Evolutionary conservation across 2,329 filamentous ascomycete species (phyloP), one percentile per base, ranked within the genome.

Genomic region (Calonectria multiphialidica): DNA sequence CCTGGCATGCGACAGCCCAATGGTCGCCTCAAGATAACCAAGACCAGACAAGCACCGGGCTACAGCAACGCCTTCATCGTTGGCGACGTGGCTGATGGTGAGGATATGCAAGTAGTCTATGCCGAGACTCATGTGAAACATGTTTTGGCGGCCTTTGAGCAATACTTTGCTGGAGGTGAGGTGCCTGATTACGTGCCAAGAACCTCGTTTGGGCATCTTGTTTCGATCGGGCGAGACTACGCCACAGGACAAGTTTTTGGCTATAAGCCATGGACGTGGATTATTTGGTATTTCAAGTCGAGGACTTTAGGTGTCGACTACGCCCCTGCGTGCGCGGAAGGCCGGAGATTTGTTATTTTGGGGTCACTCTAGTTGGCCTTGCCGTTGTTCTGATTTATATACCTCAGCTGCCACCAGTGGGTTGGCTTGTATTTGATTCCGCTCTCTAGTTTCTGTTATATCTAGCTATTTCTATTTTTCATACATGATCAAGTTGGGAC

Each of bases 1-100:
- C n/a, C 53, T 21, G 35, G 35, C n/a, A 37, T 59, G 66, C 53
- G 28, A 16, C 55, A 63, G 44, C 37, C 35, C 25, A 55, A 61
- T 28, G 55, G 33, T 3, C 53, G 66, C 1, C 66, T 69, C 7
- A 69, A 63, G 16, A 42, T 69, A 9, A 50, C 53, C 18, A 53
- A 28, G 15, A 47, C 66, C 4, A 55, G 42, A n/a, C 66, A 53
- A n/a, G 50, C 53, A 25, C 55, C 44, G 1, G 55, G 55, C 16
- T 69, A 61, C 45, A 37, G 21, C 42, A 69, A 69, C 21, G 33
- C 33, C 5, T 69, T 69, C 33, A 45, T 69, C 35, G 66, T 53
- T 9, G 66, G 66, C 93, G 16, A 95, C 89, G 7, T 93, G 93
- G 25, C 83, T 85, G 1, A 90, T 88, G 0, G 90, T 91, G 63